These are phyloP conservation scores for Petunia axillaris DNA, from an alignment of 257 asterid species.

Conservation along the genomic window DNA sequence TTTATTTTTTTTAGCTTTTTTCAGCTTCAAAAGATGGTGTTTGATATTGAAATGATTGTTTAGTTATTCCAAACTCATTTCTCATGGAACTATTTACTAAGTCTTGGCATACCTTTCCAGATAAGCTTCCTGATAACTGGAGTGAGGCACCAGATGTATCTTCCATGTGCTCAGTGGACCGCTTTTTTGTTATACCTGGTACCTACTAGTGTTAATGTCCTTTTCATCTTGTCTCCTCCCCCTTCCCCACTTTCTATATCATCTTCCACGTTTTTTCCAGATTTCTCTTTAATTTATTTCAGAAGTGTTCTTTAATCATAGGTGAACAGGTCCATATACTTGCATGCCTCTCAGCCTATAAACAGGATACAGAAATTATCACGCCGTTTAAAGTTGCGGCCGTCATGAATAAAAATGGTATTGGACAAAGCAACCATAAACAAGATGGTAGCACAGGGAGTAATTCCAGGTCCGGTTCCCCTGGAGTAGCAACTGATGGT, in stretches of 20 bases:
- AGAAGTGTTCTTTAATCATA: conserved; percentile 29
- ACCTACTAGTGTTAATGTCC: conserved; percentile 25
- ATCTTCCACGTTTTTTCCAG: conserved; percentile 22
- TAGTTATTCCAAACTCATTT: conserved; percentile 24
- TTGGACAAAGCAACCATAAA: conserved; percentile 48
- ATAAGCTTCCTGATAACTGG: conserved; percentile 84
- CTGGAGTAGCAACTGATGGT: conserved; percentile 34
- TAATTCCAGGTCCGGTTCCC: conserved; percentile 42
- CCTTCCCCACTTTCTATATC: conserved; percentile 12
- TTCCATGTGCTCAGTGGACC: conserved; percentile 73
- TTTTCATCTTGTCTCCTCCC: neutral
- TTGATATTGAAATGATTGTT: conserved; percentile 23
- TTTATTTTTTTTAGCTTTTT: neutral
- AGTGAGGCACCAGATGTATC: conserved; percentile 74
- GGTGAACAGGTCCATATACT: conserved; percentile 90
- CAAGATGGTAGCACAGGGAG: conserved; percentile 55
- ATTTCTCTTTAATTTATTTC: conserved; percentile 34
- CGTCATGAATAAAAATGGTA: conserved; percentile 76
- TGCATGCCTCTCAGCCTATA: conserved; percentile 86
- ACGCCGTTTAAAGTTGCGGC: conserved; percentile 98
- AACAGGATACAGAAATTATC: conserved; percentile 88
- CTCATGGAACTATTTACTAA: conserved; percentile 25
- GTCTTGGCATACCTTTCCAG: conserved; percentile 47
- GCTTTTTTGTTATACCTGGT: conserved; percentile 95
- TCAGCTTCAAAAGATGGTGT: conserved; percentile 21